Evolutionary conservation across 2,329 filamentous ascomycete genomes (phyloP).

Genomic region (Ophiostoma sp.): DNA sequence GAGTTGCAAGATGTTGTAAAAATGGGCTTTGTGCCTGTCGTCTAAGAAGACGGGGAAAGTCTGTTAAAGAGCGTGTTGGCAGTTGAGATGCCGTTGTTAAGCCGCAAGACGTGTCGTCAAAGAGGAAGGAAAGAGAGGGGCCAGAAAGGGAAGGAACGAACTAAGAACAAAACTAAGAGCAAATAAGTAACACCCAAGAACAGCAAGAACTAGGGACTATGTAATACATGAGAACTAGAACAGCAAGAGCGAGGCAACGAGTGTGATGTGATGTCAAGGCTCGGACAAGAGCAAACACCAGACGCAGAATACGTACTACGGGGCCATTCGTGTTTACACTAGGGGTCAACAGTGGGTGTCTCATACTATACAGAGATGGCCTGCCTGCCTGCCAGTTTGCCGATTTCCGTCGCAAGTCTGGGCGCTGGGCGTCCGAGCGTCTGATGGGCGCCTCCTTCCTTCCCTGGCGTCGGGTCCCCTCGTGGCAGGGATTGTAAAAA

Average conservation of each 20-base stretch:
- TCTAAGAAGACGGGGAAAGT: too few species aligned
- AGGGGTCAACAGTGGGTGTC: background rate
- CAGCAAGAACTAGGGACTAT: background rate
- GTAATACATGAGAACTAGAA: background rate
- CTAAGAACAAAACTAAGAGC: too few species aligned
- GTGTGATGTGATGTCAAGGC: conserved; percentile 8
- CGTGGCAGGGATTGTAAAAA: background rate
- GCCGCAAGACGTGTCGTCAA: background rate
- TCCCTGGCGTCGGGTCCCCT: background rate
- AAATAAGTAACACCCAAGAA: too few species aligned
- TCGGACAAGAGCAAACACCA: background rate
- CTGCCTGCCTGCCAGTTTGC: background rate
- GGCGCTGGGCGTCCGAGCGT: background rate
- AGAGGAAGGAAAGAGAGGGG: background rate
- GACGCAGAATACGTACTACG: background rate
- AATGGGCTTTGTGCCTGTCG: too few species aligned
- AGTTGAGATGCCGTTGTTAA: background rate
- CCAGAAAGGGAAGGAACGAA: background rate
- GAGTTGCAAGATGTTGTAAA: too few species aligned
- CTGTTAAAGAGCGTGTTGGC: background rate
- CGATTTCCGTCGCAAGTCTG: background rate
- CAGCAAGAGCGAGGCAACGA: background rate
- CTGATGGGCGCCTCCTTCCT: background rate
- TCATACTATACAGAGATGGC: too few species aligned
- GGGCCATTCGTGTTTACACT: background rate